Percentiles rank a stretch among this genome's conserved stretches.
phyloP scores from a whole-genome alignment of 306 rosid genomes.

The Gastrolobium villosum region DNA sequence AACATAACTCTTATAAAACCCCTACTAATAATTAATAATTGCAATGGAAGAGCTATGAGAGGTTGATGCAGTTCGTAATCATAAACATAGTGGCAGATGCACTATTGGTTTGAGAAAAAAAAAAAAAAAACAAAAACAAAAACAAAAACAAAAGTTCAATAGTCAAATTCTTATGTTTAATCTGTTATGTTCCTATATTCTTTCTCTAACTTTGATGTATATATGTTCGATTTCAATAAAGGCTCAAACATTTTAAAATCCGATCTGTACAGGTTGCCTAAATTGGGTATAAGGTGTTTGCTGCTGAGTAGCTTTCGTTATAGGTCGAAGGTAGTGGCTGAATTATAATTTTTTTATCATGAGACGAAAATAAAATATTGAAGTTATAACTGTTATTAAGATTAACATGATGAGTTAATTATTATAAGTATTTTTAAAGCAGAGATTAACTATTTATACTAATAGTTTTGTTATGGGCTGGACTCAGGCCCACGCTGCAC shows the following conservation, averaged over 20 bases:
- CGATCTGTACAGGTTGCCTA: not conserved
- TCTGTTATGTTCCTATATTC: constrained; percentile 3
- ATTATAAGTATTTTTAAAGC: too few relatives aligned
- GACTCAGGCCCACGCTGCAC: too few relatives aligned
- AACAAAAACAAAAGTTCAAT: not conserved
- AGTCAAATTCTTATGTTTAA: not conserved
- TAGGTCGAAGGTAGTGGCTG: too few relatives aligned
- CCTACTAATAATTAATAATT: constrained; percentile 26
- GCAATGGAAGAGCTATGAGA: constrained; percentile 50
- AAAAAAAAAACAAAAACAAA: not conserved
- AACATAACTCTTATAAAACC: too few relatives aligned
- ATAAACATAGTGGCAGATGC: constrained; percentile 24
- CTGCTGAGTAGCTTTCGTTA: too few relatives aligned
- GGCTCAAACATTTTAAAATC: not conserved
- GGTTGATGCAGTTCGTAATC: constrained; percentile 35
- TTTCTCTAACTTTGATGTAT: not conserved
- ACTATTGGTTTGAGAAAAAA: not conserved
- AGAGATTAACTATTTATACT: too few relatives aligned
- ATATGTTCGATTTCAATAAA: not conserved
- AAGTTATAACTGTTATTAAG: too few relatives aligned
- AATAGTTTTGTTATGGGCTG: too few relatives aligned
- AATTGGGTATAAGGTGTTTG: too few relatives aligned
- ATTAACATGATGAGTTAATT: too few relatives aligned
- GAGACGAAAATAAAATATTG: too few relatives aligned
- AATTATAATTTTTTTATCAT: too few relatives aligned